Evolutionary conservation across 192 early-diverging fungal species (phyloP), one percentile per base, ranked within the genome.

Genomic region (Oehlia diaphana): DNA sequence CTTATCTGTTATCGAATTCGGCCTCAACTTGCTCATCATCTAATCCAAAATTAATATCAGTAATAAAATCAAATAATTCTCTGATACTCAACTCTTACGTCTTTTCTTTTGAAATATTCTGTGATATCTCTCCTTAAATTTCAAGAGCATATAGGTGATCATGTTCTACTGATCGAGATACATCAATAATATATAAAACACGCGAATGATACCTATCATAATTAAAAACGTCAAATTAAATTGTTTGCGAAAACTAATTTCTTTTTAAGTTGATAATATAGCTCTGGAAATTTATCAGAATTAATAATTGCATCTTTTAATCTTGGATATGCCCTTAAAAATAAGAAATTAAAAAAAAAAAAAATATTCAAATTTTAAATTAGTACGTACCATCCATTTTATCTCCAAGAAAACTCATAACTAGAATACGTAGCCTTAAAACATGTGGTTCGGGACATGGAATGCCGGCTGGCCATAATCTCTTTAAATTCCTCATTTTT

Each of bases 401-500:
- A 80, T 96, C 92, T 12, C 96, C 97, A 63, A 99, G 83, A 77
- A 99, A 97, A 9, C 90, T 91, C 97, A 99, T 99, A 33, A 99
- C 89, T 58, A 99, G 81, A 13, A 99, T 96, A 81, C 98, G 96
- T 92, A 96, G 92, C 31, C 94, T 86, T 47, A 99, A 86, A 1
- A 95, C 81, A 42, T 97, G 63, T 16, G 96, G 93, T 76, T 97
- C 94, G 2, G 97, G 97, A 77, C 93, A 96, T 13, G 94, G 94
- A 28, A 99, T 94, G 3, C 94, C 94, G 2, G 95, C 93, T 12
- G 84, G 88, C 68, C 93, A 88, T 58, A 99, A 82, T 71, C 97
- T 92, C 81, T 96, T 97, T 84, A 99, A 86, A 80, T 99, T 99
- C 76, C 97, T 89, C 96, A 99, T 97, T 83, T 99, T 96, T 86